Evolutionary conservation across 2,329 filamentous ascomycete genomes (phyloP), one percentile per base, ranked within the genome.

Genomic region (Claviceps pazoutovae): DNA sequence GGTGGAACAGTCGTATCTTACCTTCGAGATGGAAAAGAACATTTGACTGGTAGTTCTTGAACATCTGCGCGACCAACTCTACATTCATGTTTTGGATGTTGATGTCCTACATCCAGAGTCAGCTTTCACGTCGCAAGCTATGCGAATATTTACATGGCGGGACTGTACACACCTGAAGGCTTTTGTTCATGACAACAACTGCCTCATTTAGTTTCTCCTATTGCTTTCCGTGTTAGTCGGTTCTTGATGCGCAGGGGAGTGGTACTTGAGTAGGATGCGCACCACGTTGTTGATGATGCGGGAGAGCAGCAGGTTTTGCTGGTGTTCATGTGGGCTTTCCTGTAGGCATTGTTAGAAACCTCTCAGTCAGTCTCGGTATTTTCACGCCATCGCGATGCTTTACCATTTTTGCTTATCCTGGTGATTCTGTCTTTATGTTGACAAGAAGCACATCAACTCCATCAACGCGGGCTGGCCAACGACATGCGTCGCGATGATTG

Each of bases 31-130:
- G 93, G 66, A 98, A 97, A 5, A 97, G 73, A 14, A 97, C 91
- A 61, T 97, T 98, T 11, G 89, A 95, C 67, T 96, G 90, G 66
- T 98, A 98, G 70, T 97, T 98, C 73, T 97, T 96, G 75, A 97
- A 98, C 93, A 98, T 98, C 65, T 97, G 91, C 1, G 91, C 90
- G 5, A 97, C 93, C 2, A 97, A 78, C 71, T 97, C 93, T 38
- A 96, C 88, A 64, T 98, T 95, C 89, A 97, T 96, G 67, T 97
- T 98, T 62, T 95, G 87, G 52, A 96, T 84, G 64, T 97, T 97
- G 75, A 97, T 96, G 59, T 97, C 91, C 86, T 95, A 60, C 3
- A 2, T 7, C 13, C 14, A 14, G 17, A 8, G 38, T 55, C 26
- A 54, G 30, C 23, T 36, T 19, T 19, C 36, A 19, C 11, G 8